Base-by-base conservation (phyloP, 345 rosid species). In the Bruguiera parviflora region DNA sequence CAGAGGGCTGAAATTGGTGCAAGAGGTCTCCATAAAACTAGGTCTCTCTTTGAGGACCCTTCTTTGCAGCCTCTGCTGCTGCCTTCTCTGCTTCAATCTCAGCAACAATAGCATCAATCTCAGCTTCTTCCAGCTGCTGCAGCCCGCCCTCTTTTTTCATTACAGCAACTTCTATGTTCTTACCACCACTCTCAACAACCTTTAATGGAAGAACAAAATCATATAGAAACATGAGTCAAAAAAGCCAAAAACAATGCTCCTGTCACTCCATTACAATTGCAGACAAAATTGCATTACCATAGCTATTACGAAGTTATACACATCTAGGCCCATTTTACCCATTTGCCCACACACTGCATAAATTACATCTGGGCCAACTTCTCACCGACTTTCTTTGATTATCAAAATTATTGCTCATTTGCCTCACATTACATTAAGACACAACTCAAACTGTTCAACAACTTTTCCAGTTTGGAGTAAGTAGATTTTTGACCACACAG, bases 1-100 rank as follows among this genome's bases (percentile, higher is more conserved):
- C 58, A 22, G 58, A 3, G 22, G 21, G 58, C 27, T n/a, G 28
- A 55, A 55, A 20, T 8, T 55, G 58, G 58, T n/a, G 58, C 61
- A 52, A 6, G 59, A 32, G 37, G 25, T 46, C 39, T 25, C 67
- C 55, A 18, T 20, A 8, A 21, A 55, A 55, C 58, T 55, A 22
- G 24, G 28, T 22, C 27, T n/a, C 58, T 8, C 27, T 55, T 7
- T 80, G 73, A 62, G 95, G 95, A 58, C 75, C 92, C 83, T 88
- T 90, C 83, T 91, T 91, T 33, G 92, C 94, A 67, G 95, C 90
- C 81, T 91, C 92, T 3, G 89, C 92, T 7, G 90, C 98, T 56
- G 94, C 96, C 80, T 94, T 94, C 80, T 94, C 97, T 6, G 96
- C 90, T 75, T 91, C 97, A 5, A 91, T 89, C 77, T 89, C 90